Percentiles rank a stretch among this genome's conserved stretches.
Conservation (phyloP, 768 basidiomycete species). For the Dictyophora rubrovolvata region DNA sequence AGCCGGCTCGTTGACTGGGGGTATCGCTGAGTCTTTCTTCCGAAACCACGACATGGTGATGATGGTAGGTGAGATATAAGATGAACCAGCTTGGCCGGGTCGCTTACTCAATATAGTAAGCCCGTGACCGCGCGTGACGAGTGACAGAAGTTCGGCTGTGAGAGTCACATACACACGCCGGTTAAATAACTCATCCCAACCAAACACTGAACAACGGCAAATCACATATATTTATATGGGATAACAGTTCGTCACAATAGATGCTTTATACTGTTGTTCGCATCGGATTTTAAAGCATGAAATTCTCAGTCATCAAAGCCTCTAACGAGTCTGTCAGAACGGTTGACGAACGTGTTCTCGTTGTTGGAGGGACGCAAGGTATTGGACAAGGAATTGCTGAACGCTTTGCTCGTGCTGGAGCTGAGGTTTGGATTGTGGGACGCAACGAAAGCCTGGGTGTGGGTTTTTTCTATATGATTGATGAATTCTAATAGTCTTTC, state of each 20-base stretch:
- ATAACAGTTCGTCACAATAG: too few species aligned
- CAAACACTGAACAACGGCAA: too few species aligned
- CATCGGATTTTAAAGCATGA: not conserved
- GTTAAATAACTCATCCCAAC: too few species aligned
- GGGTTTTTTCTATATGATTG: not conserved
- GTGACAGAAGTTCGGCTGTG: too few species aligned
- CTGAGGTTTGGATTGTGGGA: slow-evolving; percentile 9
- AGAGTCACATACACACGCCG: too few species aligned
- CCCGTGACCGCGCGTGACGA: not conserved
- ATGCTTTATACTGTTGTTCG: not conserved
- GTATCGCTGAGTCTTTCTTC: slow-evolving; percentile 60
- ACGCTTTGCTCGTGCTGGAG: slow-evolving; percentile 25
- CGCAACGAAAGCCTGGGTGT: slow-evolving; percentile 7
- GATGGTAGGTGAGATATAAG: slow-evolving; percentile 2
- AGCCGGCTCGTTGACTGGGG: slow-evolving; percentile 39
- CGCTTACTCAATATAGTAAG: not conserved
- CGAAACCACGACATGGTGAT: slow-evolving; percentile 56
- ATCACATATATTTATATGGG: too few species aligned
- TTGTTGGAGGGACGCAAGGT: slow-evolving; percentile 26
- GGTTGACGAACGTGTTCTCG: not conserved
- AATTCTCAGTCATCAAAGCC: not conserved
- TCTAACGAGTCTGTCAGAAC: not conserved
- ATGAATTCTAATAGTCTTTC: not conserved
- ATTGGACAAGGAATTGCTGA: slow-evolving; percentile 36
- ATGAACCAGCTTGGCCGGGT: not conserved